Conservation (phyloP, 768 basidiomycete genomes). For the Nidularia pulvinata region DNA sequence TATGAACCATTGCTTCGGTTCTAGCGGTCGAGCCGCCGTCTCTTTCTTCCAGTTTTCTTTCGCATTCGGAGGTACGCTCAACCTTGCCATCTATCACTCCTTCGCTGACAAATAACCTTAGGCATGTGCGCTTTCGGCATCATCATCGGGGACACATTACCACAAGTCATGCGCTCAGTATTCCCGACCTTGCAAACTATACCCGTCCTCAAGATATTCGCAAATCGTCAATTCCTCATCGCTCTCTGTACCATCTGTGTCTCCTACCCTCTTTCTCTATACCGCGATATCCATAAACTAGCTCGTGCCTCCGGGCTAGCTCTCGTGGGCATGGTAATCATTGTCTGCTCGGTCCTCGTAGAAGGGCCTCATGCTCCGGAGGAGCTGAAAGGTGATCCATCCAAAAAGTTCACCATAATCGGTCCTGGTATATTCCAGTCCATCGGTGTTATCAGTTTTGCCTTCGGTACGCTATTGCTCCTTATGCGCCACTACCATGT, state of each 20-base stretch:
- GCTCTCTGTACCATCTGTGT: slow-evolving; percentile 83
- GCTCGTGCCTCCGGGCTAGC: slow-evolving; percentile 92
- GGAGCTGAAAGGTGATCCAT: slow-evolving; percentile 76
- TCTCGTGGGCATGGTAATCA: slow-evolving; percentile 91
- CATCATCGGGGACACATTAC: slow-evolving; percentile 97
- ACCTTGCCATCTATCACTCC: slow-evolving; percentile 1
- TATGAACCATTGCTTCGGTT: slow-evolving; percentile 92
- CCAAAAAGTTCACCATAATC: slow-evolving; percentile 73
- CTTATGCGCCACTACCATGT: not conserved
- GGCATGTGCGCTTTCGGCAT: slow-evolving; percentile 99
- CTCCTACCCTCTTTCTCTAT: slow-evolving; percentile 93
- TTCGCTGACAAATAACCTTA: slow-evolving; percentile 16
- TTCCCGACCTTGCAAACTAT: slow-evolving; percentile 71
- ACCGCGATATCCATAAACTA: slow-evolving; percentile 98
- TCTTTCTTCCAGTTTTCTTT: slow-evolving; percentile 98
- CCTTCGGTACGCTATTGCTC: slow-evolving; percentile 51
- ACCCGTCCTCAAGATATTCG: slow-evolving; percentile 75
- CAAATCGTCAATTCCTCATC: slow-evolving; percentile 90
- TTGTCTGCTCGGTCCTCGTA: slow-evolving; percentile 82
- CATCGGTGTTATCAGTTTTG: slow-evolving; percentile 96
- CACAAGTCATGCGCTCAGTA: slow-evolving; percentile 86
- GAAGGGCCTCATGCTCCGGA: slow-evolving; percentile 77
- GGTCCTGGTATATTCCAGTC: slow-evolving; percentile 89
- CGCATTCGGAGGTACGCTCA: slow-evolving; percentile 83
- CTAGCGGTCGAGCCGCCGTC: slow-evolving; percentile 89